Conservation (phyloP, 2,329 filamentous ascomycete genomes). For the Stagonosporopsis chrysanthemi region DNA sequence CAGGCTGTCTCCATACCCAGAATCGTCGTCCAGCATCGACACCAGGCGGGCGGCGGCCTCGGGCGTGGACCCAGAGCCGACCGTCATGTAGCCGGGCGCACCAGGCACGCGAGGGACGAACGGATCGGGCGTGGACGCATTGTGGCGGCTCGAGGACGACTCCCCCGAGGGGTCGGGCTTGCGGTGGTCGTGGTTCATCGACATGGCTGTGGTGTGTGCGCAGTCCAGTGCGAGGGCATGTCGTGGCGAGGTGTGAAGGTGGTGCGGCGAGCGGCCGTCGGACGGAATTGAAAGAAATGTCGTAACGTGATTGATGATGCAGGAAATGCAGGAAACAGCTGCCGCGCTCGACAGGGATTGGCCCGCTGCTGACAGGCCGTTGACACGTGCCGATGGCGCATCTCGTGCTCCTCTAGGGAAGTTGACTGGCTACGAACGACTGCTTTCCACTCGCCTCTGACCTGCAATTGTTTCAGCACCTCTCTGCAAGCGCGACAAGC, state of each 20-base stretch:
- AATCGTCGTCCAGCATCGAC: slow-evolving; percentile 83
- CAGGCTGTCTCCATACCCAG: slow-evolving; percentile 87
- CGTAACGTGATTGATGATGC: slow-evolving; percentile 31
- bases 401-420: neutral
- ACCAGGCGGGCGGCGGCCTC: slow-evolving; percentile 83
- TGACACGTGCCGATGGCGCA: slow-evolving; percentile 15
- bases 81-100: slow-evolving; percentile 80
- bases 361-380: slow-evolving; percentile 7
- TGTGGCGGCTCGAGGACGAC: slow-evolving; percentile 32
- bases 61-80: slow-evolving; percentile 81
- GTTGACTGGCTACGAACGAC: slow-evolving; percentile 1
- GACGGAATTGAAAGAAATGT: slow-evolving; percentile 19
- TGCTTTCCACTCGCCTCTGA: neutral
- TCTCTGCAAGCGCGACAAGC: slow-evolving; percentile 13
- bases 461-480: slow-evolving; percentile 4
- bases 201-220: slow-evolving; percentile 24
- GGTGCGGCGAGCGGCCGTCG: slow-evolving; percentile 19
- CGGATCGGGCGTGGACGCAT: slow-evolving; percentile 34
- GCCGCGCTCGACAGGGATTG: slow-evolving; percentile 19
- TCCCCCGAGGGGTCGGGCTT: slow-evolving; percentile 31
- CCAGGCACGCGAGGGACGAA: slow-evolving; percentile 34
- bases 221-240: slow-evolving; percentile 36
- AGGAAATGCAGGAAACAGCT: slow-evolving; percentile 12
- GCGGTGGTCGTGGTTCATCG: slow-evolving; percentile 43
- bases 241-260: slow-evolving; percentile 32